Base-by-base conservation (phyloP, 495 filamentous ascomycete species). In the Alectoria sarmentosa region DNA sequence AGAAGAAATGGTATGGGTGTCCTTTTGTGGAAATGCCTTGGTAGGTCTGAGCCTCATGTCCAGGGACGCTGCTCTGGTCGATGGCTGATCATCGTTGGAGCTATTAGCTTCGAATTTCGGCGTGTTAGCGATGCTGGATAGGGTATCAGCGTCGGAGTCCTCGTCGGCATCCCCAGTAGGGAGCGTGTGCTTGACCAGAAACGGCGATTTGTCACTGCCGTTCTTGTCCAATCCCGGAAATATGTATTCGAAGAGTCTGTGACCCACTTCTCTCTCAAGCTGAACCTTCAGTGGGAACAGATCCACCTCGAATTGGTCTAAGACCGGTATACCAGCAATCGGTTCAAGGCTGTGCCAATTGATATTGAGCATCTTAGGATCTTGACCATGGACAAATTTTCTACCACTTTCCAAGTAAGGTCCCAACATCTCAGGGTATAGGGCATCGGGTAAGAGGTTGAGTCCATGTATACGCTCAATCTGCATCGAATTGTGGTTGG, bases 271-370 rank as follows among this genome's bases (percentile, higher is more conserved):
- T 28, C 85, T 86, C 76, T 99, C 94, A 32, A 99, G 80, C 73
- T 99, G 95, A 37, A 99, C 84, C 72, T 90, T 96, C 69, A 99
- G 83, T 2, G 94, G 94, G 73, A 94, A 92, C 14, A 98, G 77
- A 66, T 92, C 89, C 59, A 99, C 89, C 74, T 99, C 94, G 68
- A 99, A 99, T 71, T 95, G 89, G 67, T 98, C 92, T 80, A 98
- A 87, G 55, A 99, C 92, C 1, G 94, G 92, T 69, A 99, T 98
- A 41, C 94, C 94, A 49, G 93, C 94, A 71, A 99, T 96, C 42
- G 93, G 94, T 73, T 99, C 94, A 10, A 98, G 82, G 90, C 96
- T 96, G 71, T 96, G 87, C 91, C 94, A 99, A 68, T 91, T 91
- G 39, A 99, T 88, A 41, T 88, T 84, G 54, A 98, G 83, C 89